A percentile compares a stretch with the other conserved stretches of the same genome.
Evolutionary conservation across 2,329 filamentous ascomycete genomes (phyloP).

Genomic region (Colletotrichum sp.): DNA sequence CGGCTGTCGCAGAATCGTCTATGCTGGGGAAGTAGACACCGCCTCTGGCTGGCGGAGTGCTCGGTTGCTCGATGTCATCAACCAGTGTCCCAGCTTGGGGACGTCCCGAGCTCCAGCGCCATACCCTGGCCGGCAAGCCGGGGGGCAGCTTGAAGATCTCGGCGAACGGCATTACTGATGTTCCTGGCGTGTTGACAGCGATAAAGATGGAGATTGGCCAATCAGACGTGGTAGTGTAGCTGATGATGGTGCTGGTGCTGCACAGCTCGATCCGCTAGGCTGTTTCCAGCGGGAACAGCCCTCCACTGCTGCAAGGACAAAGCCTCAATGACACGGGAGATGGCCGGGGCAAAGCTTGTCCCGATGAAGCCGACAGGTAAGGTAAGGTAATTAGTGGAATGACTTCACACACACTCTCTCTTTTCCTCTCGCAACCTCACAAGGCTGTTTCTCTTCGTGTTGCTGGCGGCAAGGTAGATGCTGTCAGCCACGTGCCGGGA

Average conservation of each 20-base stretch:
- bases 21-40: slow-evolving; percentile 18
- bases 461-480: not conserved
- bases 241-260: not conserved
- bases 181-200: not conserved
- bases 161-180: slow-evolving; percentile 10
- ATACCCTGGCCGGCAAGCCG: slow-evolving; percentile 8
- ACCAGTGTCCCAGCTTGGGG: slow-evolving; percentile 4
- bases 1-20: slow-evolving; percentile 18
- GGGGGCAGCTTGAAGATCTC: slow-evolving; percentile 8
- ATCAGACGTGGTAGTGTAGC: not conserved
- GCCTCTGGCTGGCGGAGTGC: slow-evolving; percentile 17
- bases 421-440: not conserved
- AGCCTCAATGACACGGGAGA: not conserved
- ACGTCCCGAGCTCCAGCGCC: slow-evolving; percentile 20
- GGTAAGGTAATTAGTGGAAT: not conserved
- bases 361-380: slow-evolving; percentile 8
- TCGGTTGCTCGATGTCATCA: slow-evolving; percentile 23
- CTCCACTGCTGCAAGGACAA: not conserved
- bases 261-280: not conserved
- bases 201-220: not conserved
- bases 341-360: slow-evolving; percentile 4
- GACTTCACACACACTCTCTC: slow-evolving; percentile 1
- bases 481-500: slow-evolving; percentile 1
- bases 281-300: slow-evolving; percentile 4
- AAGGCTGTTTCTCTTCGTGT: not conserved